Conservation (phyloP, 1,139 yeast species). For the Nakaseomyces nivariensis region DNA sequence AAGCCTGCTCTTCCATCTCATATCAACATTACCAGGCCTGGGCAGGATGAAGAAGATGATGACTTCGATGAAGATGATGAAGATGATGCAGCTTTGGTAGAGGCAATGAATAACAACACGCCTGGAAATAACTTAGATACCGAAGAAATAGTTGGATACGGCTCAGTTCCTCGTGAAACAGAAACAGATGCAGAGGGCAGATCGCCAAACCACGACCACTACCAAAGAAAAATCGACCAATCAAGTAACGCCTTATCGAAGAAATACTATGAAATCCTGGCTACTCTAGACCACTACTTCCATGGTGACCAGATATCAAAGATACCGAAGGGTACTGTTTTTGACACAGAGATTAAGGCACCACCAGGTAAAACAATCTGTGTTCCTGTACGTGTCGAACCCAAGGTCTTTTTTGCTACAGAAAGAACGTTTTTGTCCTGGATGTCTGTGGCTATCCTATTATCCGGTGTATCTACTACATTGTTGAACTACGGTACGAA, state of each 20-base stretch:
- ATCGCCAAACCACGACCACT: slow-evolving; percentile 27
- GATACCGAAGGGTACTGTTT: slow-evolving; percentile 74
- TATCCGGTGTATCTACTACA: slow-evolving; percentile 66
- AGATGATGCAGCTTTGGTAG: slow-evolving; percentile 28
- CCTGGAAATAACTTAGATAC: slow-evolving; percentile 37
- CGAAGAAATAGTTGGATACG: slow-evolving; percentile 42
- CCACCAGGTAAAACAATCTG: slow-evolving; percentile 74
- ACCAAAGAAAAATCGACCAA: slow-evolving; percentile 18
- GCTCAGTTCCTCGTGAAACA: slow-evolving; percentile 22
- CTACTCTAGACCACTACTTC: slow-evolving; percentile 37
- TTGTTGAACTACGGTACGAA: slow-evolving; percentile 60
- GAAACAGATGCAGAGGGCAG: slow-evolving; percentile 16
- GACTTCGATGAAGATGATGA: slow-evolving; percentile 36
- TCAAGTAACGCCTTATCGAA: slow-evolving; percentile 19
- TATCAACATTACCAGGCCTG: slow-evolving; percentile 28
- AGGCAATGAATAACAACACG: slow-evolving; percentile 18
- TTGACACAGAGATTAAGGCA: slow-evolving; percentile 49
- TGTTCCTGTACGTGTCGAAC: slow-evolving; percentile 74
- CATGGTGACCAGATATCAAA: slow-evolving; percentile 62
- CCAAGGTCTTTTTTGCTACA: slow-evolving; percentile 76
- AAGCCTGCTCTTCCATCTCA: slow-evolving; percentile 63
- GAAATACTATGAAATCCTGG: slow-evolving; percentile 13
- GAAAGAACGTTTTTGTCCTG: slow-evolving; percentile 74
- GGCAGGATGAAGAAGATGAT: slow-evolving; percentile 30
- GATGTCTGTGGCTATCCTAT: slow-evolving; percentile 63